phyloP scores from a whole-genome alignment of 495 filamentous ascomycete genomes.

The Aspergillus bertholletiae region DNA sequence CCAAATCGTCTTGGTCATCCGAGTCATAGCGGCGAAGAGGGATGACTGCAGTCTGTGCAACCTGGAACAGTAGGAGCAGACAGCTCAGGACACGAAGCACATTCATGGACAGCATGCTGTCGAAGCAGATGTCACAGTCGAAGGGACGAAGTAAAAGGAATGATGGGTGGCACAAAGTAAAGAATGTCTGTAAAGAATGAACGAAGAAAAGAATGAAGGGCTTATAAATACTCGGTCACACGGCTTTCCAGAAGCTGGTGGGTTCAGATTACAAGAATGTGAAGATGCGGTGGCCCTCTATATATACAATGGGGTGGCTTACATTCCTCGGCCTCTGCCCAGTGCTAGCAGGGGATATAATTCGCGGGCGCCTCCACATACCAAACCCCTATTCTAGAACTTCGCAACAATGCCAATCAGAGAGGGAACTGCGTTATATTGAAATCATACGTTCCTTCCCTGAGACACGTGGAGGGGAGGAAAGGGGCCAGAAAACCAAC shows the following conservation, averaged over 20 bases:
- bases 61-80: background rate
- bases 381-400: no score
- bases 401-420: no score
- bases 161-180: no score
- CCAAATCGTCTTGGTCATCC: no score
- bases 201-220: background rate
- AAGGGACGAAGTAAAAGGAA: background rate
- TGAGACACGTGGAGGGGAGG: no score
- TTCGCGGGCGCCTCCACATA: no score
- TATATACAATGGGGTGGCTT: background rate
- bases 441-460: no score
- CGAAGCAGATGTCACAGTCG: background rate
- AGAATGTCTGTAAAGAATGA: background rate
- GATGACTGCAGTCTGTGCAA: background rate
- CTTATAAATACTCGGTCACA: background rate
- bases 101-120: background rate
- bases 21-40: background rate
- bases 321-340: background rate
- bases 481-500: no score
- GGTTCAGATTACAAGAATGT: background rate
- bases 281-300: background rate
- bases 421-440: background rate
- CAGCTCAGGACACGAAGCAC: background rate
- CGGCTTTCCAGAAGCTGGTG: constrained; percentile 7
- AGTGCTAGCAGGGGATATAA: background rate